These are phyloP conservation scores for Hymenoscyphus linearis DNA, from an alignment of 2,329 filamentous ascomycete species.

Conservation along the genomic window DNA sequence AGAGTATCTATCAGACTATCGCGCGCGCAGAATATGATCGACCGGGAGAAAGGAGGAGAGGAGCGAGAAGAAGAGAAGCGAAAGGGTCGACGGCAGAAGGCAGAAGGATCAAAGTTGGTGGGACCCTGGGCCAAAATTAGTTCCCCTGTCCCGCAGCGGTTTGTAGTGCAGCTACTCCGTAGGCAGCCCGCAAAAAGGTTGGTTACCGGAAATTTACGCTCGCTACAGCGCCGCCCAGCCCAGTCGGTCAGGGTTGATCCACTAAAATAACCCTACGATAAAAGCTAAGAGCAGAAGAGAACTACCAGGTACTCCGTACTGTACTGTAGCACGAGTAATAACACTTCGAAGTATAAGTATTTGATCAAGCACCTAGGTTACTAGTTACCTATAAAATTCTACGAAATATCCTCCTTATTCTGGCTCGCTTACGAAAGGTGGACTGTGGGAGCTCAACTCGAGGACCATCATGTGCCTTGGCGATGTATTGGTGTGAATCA, in stretches of 20 bases:
- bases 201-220: background rate
- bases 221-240: too few species aligned
- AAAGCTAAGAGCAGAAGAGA: too few species aligned
- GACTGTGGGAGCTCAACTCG: background rate
- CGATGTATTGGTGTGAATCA: background rate
- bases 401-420: too few species aligned
- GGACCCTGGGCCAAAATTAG: background rate
- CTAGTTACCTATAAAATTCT: too few species aligned
- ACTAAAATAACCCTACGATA: too few species aligned
- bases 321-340: too few species aligned
- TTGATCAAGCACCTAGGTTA: too few species aligned
- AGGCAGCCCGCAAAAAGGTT: background rate
- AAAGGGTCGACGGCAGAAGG: background rate
- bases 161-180: background rate
- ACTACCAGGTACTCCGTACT: too few species aligned
- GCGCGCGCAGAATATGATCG: background rate
- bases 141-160: background rate
- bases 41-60: background rate
- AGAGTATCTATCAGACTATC: background rate
- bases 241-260: too few species aligned
- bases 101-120: background rate
- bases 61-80: background rate
- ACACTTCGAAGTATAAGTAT: too few species aligned
- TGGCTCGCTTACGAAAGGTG: background rate
- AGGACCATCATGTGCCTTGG: background rate